phyloP scores from a whole-genome alignment of 2,329 filamentous ascomycete species.

The Polychaeton citri region DNA sequence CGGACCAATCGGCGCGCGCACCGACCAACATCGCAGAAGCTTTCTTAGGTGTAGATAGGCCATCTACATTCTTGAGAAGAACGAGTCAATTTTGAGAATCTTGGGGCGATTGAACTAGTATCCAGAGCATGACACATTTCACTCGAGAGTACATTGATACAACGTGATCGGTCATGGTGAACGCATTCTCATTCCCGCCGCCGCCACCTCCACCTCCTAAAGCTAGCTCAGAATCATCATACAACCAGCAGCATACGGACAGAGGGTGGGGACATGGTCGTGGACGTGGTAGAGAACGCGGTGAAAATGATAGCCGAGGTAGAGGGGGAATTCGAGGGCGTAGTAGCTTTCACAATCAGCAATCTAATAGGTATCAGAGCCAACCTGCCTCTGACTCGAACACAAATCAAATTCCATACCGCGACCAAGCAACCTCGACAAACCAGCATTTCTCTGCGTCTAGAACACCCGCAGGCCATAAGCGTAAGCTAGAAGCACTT shows the following conservation, averaged over 20 bases:
- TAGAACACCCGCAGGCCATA: constrained; percentile 14
- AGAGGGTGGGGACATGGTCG: no score
- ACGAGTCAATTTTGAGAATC: no score
- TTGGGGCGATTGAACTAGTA: no score
- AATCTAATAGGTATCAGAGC: no score
- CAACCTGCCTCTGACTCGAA: no score
- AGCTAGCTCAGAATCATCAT: constrained; percentile 4
- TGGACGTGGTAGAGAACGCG: constrained; percentile 11
- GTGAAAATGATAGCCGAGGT: constrained; percentile 19
- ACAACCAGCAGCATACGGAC: constrained; percentile 7
- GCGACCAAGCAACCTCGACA: no score
- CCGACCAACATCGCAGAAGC: background rate
- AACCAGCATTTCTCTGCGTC: no score
- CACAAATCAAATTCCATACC: no score
- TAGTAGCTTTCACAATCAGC: constrained; percentile 1
- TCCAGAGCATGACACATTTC: no score
- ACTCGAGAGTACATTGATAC: no score
- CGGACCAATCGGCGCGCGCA: background rate
- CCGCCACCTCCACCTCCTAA: constrained; percentile 31
- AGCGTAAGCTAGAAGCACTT: constrained; percentile 21
- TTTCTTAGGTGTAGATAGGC: background rate
- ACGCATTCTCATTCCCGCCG: constrained; percentile 33
- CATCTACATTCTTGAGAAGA: no score
- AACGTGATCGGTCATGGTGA: background rate
- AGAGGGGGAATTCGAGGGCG: constrained; percentile 16